Percentiles rank a stretch among this genome's conserved stretches.
These are phyloP conservation scores for Penicillium roqueforti DNA, from an alignment of 495 filamentous ascomycete species.

Conservation along the genomic window DNA sequence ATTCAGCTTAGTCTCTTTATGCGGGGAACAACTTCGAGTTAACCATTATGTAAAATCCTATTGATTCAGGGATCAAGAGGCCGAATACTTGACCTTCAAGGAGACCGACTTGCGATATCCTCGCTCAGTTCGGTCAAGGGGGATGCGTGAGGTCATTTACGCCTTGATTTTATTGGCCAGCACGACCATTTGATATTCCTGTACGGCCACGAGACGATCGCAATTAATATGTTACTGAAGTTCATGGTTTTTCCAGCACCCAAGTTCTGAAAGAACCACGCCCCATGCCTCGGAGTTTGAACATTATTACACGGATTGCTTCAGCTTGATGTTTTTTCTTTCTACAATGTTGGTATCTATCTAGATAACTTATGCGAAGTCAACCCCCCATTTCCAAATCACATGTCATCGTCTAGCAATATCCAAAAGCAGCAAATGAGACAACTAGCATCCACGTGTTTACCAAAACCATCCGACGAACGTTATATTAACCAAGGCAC, in stretches of 20 bases:
- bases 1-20: constrained; percentile 8
- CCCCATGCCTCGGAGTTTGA: not conserved
- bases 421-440: not conserved
- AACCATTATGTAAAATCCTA: not conserved
- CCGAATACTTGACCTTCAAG: not conserved
- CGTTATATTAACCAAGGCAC: not conserved
- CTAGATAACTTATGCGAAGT: too few relatives aligned
- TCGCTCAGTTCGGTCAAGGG: not conserved
- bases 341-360: not conserved
- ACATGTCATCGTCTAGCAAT: not conserved
- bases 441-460: not conserved
- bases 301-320: not conserved
- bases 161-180: not conserved
- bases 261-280: not conserved
- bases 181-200: not conserved
- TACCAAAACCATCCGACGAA: not conserved
- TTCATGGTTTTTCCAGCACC: not conserved
- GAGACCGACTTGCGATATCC: not conserved
- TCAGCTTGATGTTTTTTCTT: not conserved
- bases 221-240: not conserved
- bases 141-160: not conserved
- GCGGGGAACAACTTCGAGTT: constrained; percentile 3
- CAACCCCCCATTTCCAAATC: too few relatives aligned
- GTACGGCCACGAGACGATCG: not conserved
- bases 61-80: not conserved